Percentiles rank a stretch among this genome's conserved stretches.
Conservation (phyloP, 176 grass and related monocot species). For the Oryza meyeriana region DNA sequence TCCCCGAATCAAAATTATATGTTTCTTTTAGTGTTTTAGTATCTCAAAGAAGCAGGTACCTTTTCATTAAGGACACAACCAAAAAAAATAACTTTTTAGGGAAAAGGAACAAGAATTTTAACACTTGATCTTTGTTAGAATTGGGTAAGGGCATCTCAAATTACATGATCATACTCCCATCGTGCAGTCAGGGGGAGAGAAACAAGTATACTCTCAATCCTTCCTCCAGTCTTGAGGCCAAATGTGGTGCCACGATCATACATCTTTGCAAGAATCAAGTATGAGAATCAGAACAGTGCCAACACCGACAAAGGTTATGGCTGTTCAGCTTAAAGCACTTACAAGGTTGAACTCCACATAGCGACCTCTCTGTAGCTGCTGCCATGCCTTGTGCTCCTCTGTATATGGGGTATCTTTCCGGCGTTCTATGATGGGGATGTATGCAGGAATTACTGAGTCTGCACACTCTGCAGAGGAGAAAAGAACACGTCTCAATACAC, state of each 20-base stretch:
- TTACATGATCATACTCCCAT: constrained; percentile 85
- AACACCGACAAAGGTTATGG: background rate
- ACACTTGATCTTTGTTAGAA: background rate
- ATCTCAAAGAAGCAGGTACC: background rate
- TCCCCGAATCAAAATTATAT: background rate
- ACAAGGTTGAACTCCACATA: constrained; percentile 88
- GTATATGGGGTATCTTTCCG: constrained; percentile 62
- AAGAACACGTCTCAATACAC: background rate
- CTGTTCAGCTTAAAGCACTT: background rate
- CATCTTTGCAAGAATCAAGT: constrained; percentile 36
- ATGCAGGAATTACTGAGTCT: constrained; percentile 67
- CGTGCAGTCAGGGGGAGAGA: constrained; percentile 65
- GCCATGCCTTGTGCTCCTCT: constrained; percentile 69
- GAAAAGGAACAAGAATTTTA: background rate
- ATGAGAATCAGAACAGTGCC: background rate
- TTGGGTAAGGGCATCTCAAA: background rate
- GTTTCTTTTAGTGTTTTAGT: background rate
- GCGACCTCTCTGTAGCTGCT: constrained; percentile 71
- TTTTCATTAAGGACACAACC: too few species aligned
- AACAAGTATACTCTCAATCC: constrained; percentile 83
- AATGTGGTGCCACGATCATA: constrained; percentile 82
- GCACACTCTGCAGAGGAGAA: constrained; percentile 39
- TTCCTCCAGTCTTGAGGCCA: constrained; percentile 71
- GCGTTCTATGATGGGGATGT: constrained; percentile 69
- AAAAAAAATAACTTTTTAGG: too few species aligned